These are phyloP conservation scores for Scytalidium lignicola DNA, from an alignment of 2,329 filamentous ascomycete genomes.

Conservation along the genomic window DNA sequence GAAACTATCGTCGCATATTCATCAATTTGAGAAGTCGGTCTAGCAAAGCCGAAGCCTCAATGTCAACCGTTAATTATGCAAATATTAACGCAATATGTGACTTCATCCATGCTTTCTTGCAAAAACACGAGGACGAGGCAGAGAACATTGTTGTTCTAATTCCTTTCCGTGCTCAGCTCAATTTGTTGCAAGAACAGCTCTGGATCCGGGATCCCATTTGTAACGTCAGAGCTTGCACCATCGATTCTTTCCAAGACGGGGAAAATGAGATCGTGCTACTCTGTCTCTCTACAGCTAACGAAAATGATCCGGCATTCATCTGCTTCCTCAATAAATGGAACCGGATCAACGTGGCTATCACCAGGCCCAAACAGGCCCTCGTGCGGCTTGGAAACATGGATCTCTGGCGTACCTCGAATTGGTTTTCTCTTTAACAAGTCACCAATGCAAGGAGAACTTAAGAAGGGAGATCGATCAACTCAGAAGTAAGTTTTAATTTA, in stretches of 20 bases:
- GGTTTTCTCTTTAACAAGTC: no score
- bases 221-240: not conserved
- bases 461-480: no score
- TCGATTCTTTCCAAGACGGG: slow-evolving; percentile 8
- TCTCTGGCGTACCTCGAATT: slow-evolving; percentile 1
- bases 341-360: slow-evolving; percentile 10
- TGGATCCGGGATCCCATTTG: no score
- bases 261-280: slow-evolving; percentile 8
- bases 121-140: no score
- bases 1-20: no score
- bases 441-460: no score
- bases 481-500: no score
- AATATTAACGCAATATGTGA: slow-evolving; percentile 8
- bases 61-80: slow-evolving; percentile 7
- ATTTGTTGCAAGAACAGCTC: no score
- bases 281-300: slow-evolving; percentile 5
- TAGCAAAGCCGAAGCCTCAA: not conserved
- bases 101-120: slow-evolving; percentile 1
- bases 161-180: no score
- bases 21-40: no score
- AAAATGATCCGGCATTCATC: not conserved
- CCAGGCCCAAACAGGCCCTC: slow-evolving; percentile 6
- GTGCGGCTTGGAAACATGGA: slow-evolving; percentile 8
- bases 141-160: no score
- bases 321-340: slow-evolving; percentile 9